A percentile compares a stretch with the other conserved stretches of the same genome.
Evolutionary conservation across 495 filamentous ascomycete genomes (phyloP).

Genomic region (Penicillium simplicissimum): DNA sequence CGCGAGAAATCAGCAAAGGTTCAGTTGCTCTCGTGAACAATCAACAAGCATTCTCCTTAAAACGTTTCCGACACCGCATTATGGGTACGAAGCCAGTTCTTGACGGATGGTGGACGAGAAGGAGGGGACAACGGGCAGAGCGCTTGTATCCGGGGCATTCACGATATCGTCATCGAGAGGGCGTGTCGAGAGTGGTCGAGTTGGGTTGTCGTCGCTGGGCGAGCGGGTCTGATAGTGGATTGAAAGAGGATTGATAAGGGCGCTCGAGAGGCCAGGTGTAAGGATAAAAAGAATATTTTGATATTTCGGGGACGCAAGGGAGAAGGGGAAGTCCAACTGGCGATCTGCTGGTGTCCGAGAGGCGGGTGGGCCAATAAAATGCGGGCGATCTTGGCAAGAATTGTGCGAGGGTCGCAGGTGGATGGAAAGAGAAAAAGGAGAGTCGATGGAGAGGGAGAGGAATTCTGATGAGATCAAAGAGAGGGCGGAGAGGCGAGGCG

Average conservation of each 20-base stretch:
- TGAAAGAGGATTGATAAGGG: not conserved
- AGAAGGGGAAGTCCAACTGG: conserved; percentile 24
- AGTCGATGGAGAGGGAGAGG: not conserved
- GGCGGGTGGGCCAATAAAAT: conserved; percentile 24
- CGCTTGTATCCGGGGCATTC: conserved; percentile 6
- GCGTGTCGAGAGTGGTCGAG: not conserved
- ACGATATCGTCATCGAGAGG: conserved; percentile 24
- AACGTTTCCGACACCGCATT: conserved; percentile 55
- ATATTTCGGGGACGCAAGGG: conserved; percentile 27
- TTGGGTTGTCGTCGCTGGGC: not conserved
- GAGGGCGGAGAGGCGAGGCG: not conserved
- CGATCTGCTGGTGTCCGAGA: conserved; percentile 28
- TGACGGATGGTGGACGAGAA: conserved; percentile 5
- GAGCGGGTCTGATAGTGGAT: conserved; percentile 4
- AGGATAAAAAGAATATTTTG: conserved; percentile 18
- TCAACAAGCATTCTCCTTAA: conserved; percentile 51
- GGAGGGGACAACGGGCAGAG: not conserved
- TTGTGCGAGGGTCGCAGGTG: conserved; percentile 14
- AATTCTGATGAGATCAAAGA: conserved; percentile 3
- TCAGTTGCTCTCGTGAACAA: conserved; percentile 30
- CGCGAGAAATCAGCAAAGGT: conserved; percentile 22
- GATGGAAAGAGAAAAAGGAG: not conserved
- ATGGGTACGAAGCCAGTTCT: conserved; percentile 36
- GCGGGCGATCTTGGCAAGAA: conserved; percentile 27
- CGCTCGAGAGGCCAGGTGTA: conserved; percentile 12